Conservation (phyloP, 202 grass and related monocot genomes). For the Panicum virgatum region DNA sequence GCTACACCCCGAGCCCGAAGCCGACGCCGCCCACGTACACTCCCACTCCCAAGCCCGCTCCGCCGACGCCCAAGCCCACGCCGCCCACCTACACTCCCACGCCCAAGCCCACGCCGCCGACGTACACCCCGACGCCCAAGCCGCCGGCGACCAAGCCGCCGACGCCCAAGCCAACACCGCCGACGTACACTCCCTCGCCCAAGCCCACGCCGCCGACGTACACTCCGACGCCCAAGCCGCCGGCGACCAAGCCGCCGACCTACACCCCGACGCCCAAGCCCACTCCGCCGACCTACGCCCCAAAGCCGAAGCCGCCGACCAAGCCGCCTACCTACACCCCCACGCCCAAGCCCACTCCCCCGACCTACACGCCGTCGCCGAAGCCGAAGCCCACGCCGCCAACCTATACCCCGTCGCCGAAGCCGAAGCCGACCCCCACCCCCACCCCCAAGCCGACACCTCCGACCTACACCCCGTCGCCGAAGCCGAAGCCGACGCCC, state of each 20-base stretch:
- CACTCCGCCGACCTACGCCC: slow-evolving; percentile 26
- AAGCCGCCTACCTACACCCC: not conserved
- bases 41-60: slow-evolving; percentile 9
- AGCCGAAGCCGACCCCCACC: not conserved
- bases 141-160: slow-evolving; percentile 25
- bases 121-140: not conserved
- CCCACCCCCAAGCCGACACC: not conserved
- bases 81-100: not conserved
- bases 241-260: slow-evolving; percentile 12
- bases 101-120: not conserved
- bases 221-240: not conserved
- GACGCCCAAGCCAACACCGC: not conserved
- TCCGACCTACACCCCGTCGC: not conserved
- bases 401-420: not conserved
- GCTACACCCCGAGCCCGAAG: not conserved
- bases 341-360: not conserved
- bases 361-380: not conserved
- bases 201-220: not conserved
- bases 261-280: not conserved
- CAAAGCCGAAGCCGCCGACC: not conserved
- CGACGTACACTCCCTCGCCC: not conserved
- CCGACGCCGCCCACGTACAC: not conserved
- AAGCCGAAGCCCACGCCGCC: not conserved
- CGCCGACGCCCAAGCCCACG: not conserved
- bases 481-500: not conserved